phyloP scores from a whole-genome alignment of 106 monocot species.

The Acorus calamus region DNA sequence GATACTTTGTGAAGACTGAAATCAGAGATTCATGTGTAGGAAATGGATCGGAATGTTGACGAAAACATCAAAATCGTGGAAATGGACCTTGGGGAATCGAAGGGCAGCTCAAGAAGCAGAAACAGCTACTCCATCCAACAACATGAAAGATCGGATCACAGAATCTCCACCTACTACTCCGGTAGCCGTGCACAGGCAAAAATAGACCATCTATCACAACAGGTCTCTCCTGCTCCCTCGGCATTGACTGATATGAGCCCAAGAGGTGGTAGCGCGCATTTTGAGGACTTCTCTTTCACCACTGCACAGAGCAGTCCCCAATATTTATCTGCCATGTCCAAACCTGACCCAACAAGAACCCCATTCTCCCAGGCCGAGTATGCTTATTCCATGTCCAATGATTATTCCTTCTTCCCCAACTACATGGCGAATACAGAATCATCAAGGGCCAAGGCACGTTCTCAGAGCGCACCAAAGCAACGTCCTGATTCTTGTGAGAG shows the following conservation, averaged over 20 bases:
- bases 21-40: conserved; percentile 19
- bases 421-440: conserved; percentile 87
- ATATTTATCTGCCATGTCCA: conserved; percentile 16
- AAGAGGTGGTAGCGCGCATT: conserved; percentile 36
- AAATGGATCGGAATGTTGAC: conserved; percentile 35
- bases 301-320: conserved; percentile 48
- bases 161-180: conserved; percentile 9
- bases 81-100: conserved; percentile 43
- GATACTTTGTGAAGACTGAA: background rate
- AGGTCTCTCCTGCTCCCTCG: conserved; percentile 35
- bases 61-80: conserved; percentile 56
- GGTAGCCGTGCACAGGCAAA: background rate
- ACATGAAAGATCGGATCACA: conserved; percentile 14
- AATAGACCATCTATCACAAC: conserved; percentile 11
- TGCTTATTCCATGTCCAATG: conserved; percentile 13
- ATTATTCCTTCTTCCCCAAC: conserved; percentile 23
- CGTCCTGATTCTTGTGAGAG: conserved; percentile 33
- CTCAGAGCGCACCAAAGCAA: conserved; percentile 63
- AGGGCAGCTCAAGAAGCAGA: conserved; percentile 22
- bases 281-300: conserved; percentile 38
- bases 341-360: conserved; percentile 4
- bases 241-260: conserved; percentile 42
- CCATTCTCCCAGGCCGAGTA: background rate
- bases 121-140: conserved; percentile 25
- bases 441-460: conserved; percentile 46